These are phyloP conservation scores for Solanum pinnatisectum DNA, from an alignment of 257 asterid genomes.

Conservation along the genomic window DNA sequence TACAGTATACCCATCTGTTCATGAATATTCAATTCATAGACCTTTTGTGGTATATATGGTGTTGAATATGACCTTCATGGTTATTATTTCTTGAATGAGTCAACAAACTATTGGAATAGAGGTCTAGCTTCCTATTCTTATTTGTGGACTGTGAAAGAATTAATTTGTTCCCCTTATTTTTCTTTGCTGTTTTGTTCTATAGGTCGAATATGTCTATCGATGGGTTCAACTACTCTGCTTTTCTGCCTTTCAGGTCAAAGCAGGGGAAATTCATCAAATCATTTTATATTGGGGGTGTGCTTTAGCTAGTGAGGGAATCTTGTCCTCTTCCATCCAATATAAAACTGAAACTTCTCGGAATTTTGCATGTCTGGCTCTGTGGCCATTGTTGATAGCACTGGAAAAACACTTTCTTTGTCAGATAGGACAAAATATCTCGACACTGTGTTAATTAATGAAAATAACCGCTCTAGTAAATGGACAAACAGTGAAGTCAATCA, in stretches of 20 bases:
- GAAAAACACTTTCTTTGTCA: conserved; percentile 45
- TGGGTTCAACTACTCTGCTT: neutral
- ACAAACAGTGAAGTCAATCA: conserved; percentile 41
- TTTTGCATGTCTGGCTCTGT: conserved; percentile 92
- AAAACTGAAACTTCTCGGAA: conserved; percentile 25
- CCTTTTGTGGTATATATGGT: neutral
- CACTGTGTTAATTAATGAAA: conserved; percentile 21
- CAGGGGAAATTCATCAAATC: neutral
- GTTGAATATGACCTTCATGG: neutral
- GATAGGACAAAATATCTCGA: conserved; percentile 51
- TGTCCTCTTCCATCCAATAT: neutral
- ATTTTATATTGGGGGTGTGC: neutral
- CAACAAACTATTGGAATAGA: neutral
- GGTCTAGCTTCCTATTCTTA: neutral
- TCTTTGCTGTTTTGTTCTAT: neutral
- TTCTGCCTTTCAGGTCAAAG: neutral
- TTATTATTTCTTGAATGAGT: neutral
- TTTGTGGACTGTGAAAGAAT: neutral
- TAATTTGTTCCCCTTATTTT: neutral
- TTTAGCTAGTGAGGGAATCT: neutral
- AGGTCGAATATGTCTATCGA: neutral
- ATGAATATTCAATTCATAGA: neutral
- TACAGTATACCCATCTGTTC: neutral
- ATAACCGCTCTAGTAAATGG: conserved; percentile 9
- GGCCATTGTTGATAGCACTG: conserved; percentile 44